Evolutionary conservation across 768 basidiomycete species (phyloP), one percentile per base, ranked within the genome.

Genomic region (Boletus eberwhitei): DNA sequence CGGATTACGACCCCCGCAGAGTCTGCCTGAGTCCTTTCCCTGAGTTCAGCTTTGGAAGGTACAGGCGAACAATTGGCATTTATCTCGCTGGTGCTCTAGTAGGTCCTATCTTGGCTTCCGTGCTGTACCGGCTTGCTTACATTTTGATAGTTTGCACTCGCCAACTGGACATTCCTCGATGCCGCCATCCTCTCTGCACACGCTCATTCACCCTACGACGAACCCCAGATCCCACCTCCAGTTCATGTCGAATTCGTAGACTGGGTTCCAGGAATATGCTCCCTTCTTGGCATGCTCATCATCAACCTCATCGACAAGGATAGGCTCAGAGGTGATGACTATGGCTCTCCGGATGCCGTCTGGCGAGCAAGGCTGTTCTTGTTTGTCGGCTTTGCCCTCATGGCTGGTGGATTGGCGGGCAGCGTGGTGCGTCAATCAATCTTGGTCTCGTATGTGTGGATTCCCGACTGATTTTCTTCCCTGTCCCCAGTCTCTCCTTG

Each of bases 401-500:
- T 99, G 93, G 97, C 97, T 2, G 96, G 97, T 8, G 97, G 97
- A 0, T 69, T 98, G 42, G 97, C 96, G n/a, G 97, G 96, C 47
- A 95, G 93, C 66, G 84, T 97, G 68, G 95, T 98, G 66, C 64
- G 94, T 84, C 34, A 0, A 26, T 84, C 34, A 0, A 26, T 7
- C 21, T 29, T 29, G 2, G 26, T 47, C 47, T 35, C 19, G 26
- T 4, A 24, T 42, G 6, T 17, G 2, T 29, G n/a, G 3, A 22
- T 21, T 24, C 21, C 38, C 19, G 19, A 19, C 56, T 50, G 17
- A 59, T 6, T 12, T 8, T 37, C 24, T 8, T 21, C 43, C 24
- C 12, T 21, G 31, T 24, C 13, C 0, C 2, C 68, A 98, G 95
- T 88, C 89, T 14, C 78, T 97, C 11, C 77, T 96, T 34, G 84